These are phyloP conservation scores for Pyrus pyrifolia DNA, from an alignment of 306 rosid species.

Conservation along the genomic window DNA sequence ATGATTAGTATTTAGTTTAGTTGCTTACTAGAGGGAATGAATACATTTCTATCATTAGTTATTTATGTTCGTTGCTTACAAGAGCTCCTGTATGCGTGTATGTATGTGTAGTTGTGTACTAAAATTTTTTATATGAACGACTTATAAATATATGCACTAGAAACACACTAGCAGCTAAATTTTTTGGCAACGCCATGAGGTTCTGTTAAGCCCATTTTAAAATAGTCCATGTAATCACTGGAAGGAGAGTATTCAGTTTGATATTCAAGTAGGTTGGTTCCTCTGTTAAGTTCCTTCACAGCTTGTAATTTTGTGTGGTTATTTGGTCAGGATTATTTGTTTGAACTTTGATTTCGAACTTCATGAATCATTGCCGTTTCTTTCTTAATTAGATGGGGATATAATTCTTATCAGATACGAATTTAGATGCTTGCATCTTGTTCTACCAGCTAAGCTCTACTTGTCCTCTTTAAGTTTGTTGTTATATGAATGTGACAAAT, in stretches of 20 bases:
- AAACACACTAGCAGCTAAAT: no score
- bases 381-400: not conserved
- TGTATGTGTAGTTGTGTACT: not conserved
- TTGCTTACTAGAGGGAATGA: not conserved
- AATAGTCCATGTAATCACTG: no score
- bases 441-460: not conserved
- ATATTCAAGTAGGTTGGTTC: no score
- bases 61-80: not conserved
- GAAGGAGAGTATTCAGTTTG: no score
- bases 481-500: not conserved
- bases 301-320: not conserved
- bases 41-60: not conserved
- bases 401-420: not conserved
- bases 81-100: not conserved
- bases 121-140: not conserved
- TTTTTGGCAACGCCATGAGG: no score
- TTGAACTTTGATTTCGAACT: not conserved
- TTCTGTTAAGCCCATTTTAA: no score
- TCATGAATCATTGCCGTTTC: not conserved
- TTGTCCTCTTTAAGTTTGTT: not conserved
- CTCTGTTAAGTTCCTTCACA: no score
- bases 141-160: not conserved
- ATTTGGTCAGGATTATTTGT: not conserved
- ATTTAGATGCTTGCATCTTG: not conserved
- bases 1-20: not conserved